Conservation (phyloP, 768 basidiomycete genomes). For the Boletus vinaceobasis region DNA sequence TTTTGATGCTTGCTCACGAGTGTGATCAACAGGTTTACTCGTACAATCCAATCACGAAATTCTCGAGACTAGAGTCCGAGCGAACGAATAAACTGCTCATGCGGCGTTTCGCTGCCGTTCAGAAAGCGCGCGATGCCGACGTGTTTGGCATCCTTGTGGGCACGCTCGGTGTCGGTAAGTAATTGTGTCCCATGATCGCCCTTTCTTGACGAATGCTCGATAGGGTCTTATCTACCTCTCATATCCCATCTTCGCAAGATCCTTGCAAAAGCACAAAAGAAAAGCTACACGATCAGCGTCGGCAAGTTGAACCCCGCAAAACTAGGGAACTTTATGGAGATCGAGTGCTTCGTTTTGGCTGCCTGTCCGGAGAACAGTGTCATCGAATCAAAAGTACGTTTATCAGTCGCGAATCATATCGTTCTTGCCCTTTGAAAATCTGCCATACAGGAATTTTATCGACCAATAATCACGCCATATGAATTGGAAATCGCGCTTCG, state of each 20-base stretch:
- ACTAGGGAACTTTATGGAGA: constrained; percentile 91
- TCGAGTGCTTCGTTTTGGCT: constrained; percentile 93
- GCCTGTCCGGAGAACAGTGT: constrained; percentile 94
- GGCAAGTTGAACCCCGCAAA: constrained; percentile 95
- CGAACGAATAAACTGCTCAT: constrained; percentile 81
- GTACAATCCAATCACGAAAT: constrained; percentile 59
- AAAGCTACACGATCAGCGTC: constrained; percentile 91
- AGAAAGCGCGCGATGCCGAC: constrained; percentile 87
- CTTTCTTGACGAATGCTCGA: neutral
- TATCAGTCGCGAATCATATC: neutral
- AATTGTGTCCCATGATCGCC: neutral
- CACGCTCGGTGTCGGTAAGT: constrained; percentile 82
- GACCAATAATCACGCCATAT: constrained; percentile 91
- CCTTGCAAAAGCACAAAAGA: constrained; percentile 69
- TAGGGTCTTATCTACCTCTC: constrained; percentile 83
- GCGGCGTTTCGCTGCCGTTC: constrained; percentile 83
- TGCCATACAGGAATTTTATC: constrained; percentile 70
- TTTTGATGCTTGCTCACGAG: neutral
- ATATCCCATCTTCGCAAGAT: constrained; percentile 76
- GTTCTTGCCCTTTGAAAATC: neutral
- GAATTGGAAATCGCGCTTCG: constrained; percentile 83
- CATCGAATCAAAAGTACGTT: constrained; percentile 61
- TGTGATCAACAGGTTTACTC: constrained; percentile 58
- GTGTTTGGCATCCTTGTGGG: constrained; percentile 95
- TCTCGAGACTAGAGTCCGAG: constrained; percentile 54